Conservation (phyloP, 2,329 filamentous ascomycete species). For the Nannizziopsis barbatae region DNA sequence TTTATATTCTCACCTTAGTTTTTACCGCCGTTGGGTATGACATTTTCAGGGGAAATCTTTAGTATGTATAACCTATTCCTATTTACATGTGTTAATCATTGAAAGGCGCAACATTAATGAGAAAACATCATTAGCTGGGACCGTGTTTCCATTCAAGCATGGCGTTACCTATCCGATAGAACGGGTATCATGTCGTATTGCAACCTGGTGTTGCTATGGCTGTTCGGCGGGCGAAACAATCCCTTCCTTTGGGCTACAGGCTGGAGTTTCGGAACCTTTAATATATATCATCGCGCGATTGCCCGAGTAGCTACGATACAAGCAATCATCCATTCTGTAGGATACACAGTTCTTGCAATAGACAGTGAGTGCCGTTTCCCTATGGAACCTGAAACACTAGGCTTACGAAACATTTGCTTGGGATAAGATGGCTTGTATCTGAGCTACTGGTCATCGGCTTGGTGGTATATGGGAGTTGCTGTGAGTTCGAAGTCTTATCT, state of each 20-base stretch:
- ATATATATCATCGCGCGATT: constrained; percentile 56
- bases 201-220: constrained; percentile 54
- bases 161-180: constrained; percentile 51
- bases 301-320: constrained; percentile 52
- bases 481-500: constrained; percentile 14
- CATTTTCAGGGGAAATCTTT: constrained; percentile 38
- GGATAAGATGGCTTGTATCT: constrained; percentile 12
- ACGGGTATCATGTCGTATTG: constrained; percentile 54
- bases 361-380: constrained; percentile 2
- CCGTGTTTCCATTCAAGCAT: constrained; percentile 26
- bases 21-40: constrained; percentile 38
- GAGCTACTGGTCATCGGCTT: constrained; percentile 13
- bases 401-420: background rate
- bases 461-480: constrained; percentile 20
- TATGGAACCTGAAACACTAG: background rate
- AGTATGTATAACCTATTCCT: constrained; percentile 26
- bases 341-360: constrained; percentile 39
- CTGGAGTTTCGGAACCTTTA: constrained; percentile 57
- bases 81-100: background rate
- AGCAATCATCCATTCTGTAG: constrained; percentile 51
- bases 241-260: constrained; percentile 55
- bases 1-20: constrained; percentile 36
- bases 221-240: constrained; percentile 58
- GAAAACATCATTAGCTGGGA: constrained; percentile 2
- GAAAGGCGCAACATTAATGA: background rate